phyloP scores from a whole-genome alignment of 345 rosid species.

The Salix arbutifolia region DNA sequence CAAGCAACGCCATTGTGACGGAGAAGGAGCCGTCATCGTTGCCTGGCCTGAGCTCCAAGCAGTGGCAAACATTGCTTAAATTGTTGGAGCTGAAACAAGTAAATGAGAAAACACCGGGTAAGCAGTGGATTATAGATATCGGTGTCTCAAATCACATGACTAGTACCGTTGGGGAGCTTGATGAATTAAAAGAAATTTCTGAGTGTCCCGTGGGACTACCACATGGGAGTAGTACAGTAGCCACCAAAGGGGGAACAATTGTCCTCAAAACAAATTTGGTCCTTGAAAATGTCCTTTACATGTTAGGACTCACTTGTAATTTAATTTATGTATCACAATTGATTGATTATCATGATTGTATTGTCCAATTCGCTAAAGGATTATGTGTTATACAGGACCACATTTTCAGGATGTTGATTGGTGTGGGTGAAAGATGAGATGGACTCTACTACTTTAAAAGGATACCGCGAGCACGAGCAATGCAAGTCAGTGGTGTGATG shows the following conservation, averaged over 20 bases:
- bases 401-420: background rate
- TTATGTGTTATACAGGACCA: background rate
- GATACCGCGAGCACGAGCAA: background rate
- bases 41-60: background rate
- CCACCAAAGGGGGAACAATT: background rate
- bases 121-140: too few relatives aligned
- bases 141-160: background rate
- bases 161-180: too few relatives aligned
- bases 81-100: fast-evolving
- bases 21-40: fast-evolving
- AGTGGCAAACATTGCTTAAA: fast-evolving
- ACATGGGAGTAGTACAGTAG: background rate
- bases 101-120: background rate
- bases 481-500: background rate
- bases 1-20: too few relatives aligned
- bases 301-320: background rate
- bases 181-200: background rate
- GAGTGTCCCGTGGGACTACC: background rate
- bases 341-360: background rate
- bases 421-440: background rate
- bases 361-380: background rate
- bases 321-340: background rate
- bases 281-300: too few relatives aligned
- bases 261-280: too few relatives aligned
- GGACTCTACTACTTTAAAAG: background rate